Conservation (phyloP, 2,329 filamentous ascomycete genomes). For the Botrytis elliptica region DNA sequence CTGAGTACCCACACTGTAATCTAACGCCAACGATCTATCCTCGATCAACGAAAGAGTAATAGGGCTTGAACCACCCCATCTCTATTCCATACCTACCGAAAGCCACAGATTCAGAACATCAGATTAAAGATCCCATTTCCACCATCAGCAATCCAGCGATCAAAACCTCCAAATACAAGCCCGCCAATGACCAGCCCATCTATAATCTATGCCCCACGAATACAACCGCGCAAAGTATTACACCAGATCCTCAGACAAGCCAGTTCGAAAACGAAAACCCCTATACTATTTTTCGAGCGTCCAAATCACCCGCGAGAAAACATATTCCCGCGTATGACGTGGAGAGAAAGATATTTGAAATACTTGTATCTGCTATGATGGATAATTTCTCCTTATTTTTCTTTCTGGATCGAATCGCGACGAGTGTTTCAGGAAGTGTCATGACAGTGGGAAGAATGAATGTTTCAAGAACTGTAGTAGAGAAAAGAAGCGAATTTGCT, state of each 20-base stretch:
- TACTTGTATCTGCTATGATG: conserved; percentile 52
- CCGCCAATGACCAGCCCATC: conserved; percentile 39
- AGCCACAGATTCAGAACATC: too few species aligned
- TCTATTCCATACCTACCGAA: too few species aligned
- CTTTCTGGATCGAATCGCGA: conserved; percentile 49
- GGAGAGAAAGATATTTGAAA: conserved; percentile 55
- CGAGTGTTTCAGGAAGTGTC: conserved; percentile 51
- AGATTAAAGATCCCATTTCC: neutral
- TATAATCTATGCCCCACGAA: conserved; percentile 38
- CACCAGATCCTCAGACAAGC: conserved; percentile 33
- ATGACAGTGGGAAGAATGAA: conserved; percentile 52
- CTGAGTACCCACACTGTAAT: rapidly evolving
- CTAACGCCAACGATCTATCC: neutral
- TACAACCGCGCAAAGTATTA: conserved; percentile 38
- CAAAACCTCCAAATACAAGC: conserved; percentile 38
- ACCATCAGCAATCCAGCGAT: conserved; percentile 24
- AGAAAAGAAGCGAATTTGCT: conserved; percentile 44
- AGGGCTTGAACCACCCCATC: rapidly evolving
- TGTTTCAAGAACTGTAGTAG: conserved; percentile 48
- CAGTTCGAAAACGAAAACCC: conserved; percentile 38
- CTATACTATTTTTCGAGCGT: conserved; percentile 32
- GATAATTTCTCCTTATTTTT: conserved; percentile 48
- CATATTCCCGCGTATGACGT: conserved; percentile 49
- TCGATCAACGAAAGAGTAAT: neutral
- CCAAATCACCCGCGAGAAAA: conserved; percentile 37